Conservation (phyloP, 768 basidiomycete genomes). For the Dioszegia hungarica region DNA sequence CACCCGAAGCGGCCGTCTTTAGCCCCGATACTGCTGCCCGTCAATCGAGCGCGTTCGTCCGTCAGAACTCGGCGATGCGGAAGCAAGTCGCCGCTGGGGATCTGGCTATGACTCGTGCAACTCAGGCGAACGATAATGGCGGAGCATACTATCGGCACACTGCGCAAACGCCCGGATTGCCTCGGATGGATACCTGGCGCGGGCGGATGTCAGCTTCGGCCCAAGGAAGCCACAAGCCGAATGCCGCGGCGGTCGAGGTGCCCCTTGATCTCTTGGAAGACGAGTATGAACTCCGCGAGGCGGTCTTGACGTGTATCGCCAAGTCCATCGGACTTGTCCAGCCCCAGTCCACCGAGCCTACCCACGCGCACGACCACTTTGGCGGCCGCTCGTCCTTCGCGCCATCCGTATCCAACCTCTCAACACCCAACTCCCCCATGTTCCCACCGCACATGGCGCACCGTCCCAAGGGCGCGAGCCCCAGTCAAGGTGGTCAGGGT, state of each 20-base stretch:
- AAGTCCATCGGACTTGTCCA: constrained; percentile 93
- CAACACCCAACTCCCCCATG: constrained; percentile 48
- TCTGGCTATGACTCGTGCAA: constrained; percentile 48
- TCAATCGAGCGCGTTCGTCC: constrained; percentile 19
- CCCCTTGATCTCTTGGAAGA: constrained; percentile 15
- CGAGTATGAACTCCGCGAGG: constrained; percentile 71
- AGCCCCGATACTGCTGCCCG: constrained; percentile 31
- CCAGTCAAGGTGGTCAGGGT: constrained; percentile 16
- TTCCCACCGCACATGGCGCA: constrained; percentile 18
- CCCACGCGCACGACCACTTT: neutral
- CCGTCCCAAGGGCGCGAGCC: too few species aligned
- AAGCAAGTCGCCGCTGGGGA: constrained; percentile 50
- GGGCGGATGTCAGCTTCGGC: constrained; percentile 27
- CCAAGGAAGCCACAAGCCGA: constrained; percentile 13
- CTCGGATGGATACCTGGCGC: constrained; percentile 45
- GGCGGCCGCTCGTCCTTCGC: constrained; percentile 24
- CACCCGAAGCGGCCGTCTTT: constrained; percentile 13
- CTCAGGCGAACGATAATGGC: constrained; percentile 21
- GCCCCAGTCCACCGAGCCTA: neutral
- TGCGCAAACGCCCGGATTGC: constrained; percentile 42
- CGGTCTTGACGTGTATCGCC: constrained; percentile 95
- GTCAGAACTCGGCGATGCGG: constrained; percentile 30
- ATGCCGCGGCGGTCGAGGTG: constrained; percentile 13
- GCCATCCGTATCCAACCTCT: constrained; percentile 39
- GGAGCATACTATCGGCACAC: constrained; percentile 41